These are phyloP conservation scores for Haplographium delicatum DNA, from an alignment of 495 filamentous ascomycete species.

Conservation along the genomic window DNA sequence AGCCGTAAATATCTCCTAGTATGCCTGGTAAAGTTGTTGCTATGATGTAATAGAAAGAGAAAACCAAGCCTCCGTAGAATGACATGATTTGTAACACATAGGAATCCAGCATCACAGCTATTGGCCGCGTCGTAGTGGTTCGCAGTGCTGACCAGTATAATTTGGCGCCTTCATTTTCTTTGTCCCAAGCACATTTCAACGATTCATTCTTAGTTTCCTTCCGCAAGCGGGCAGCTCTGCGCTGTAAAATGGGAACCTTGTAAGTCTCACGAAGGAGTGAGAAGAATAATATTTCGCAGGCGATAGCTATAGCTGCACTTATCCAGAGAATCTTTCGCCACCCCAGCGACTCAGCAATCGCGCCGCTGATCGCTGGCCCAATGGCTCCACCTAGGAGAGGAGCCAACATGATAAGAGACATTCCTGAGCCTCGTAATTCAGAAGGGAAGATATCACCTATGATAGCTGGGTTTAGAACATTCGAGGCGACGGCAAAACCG, in stretches of 20 bases:
- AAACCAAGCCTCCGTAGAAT: constrained; percentile 43
- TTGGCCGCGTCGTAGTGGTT: constrained; percentile 42
- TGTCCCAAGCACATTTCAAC: constrained; percentile 42
- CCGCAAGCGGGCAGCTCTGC: constrained; percentile 35
- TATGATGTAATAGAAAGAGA: constrained; percentile 50
- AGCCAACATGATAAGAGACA: constrained; percentile 44
- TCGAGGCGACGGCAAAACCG: constrained; percentile 45
- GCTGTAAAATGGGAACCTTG: constrained; percentile 36
- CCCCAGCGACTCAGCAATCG: constrained; percentile 43
- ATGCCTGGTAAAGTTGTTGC: constrained; percentile 48
- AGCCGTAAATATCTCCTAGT: constrained; percentile 38
- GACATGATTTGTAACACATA: constrained; percentile 44
- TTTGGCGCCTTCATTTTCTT: constrained; percentile 14
- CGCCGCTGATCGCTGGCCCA: constrained; percentile 51
- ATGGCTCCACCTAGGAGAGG: constrained; percentile 37
- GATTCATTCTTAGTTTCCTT: constrained; percentile 36
- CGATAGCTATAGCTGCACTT: constrained; percentile 39
- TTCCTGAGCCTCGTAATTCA: constrained; percentile 45
- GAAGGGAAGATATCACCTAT: constrained; percentile 52
- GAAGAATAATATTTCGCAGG: constrained; percentile 38
- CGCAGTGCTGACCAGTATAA: constrained; percentile 18
- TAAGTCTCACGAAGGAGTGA: constrained; percentile 48
- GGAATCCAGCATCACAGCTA: constrained; percentile 40
- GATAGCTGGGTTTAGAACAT: constrained; percentile 53
- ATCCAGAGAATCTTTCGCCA: constrained; percentile 57